Conservation (phyloP, 192 early-diverging fungal species). For the Backusella luteola region DNA sequence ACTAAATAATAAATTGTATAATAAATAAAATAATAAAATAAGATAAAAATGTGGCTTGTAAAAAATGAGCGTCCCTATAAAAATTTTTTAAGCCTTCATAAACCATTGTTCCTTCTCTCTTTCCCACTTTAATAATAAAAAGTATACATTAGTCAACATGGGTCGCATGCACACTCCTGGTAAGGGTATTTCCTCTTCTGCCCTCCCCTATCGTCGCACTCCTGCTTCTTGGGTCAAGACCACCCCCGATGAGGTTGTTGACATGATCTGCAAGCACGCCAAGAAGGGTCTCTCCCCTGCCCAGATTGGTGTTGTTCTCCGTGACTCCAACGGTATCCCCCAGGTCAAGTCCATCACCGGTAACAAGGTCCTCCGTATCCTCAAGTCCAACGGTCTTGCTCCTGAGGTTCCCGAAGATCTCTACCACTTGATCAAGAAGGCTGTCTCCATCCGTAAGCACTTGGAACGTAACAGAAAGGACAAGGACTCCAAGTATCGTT, state of each 20-base stretch:
- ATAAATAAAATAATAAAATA: neutral
- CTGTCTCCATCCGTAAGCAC: conserved; percentile 98
- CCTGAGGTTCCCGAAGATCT: conserved; percentile 98
- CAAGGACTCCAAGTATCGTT: conserved; percentile 97
- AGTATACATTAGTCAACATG: conserved; percentile 14
- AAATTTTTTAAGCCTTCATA: neutral
- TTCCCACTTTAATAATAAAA: conserved; percentile 4
- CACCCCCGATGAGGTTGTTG: conserved; percentile 94
- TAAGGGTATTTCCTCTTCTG: conserved; percentile 91
- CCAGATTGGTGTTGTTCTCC: conserved; percentile 96
- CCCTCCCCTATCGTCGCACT: conserved; percentile 95
- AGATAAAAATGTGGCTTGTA: too few species aligned
- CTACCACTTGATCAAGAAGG: conserved; percentile 99
- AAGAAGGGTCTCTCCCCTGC: conserved; percentile 99
- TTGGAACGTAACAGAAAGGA: conserved; percentile 99
- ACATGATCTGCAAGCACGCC: conserved; percentile 98
- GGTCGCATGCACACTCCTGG: conserved; percentile 83
- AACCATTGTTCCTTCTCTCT: conserved; percentile 8
- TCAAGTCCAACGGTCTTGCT: conserved; percentile 88
- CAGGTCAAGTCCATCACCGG: conserved; percentile 96
- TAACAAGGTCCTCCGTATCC: conserved; percentile 99
- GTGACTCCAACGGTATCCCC: conserved; percentile 97
- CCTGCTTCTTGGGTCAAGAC: conserved; percentile 98
- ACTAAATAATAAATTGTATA: neutral
- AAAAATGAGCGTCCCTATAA: neutral